phyloP scores from a whole-genome alignment of 2,329 filamentous ascomycete species.

The Venturia aucupariae region DNA sequence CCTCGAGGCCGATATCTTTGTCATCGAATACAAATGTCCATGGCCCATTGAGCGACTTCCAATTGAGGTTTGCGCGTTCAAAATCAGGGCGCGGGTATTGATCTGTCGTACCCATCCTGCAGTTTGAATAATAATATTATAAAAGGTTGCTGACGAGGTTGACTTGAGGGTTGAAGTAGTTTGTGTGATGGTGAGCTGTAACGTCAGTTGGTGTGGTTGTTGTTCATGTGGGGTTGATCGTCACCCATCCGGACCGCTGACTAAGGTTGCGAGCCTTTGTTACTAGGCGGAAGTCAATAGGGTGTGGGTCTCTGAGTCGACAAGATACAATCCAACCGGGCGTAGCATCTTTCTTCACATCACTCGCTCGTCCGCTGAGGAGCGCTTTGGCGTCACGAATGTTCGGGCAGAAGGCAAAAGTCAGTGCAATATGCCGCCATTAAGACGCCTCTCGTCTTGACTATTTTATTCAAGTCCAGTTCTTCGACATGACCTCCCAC shows the following conservation, averaged over 20 bases:
- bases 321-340: too few relatives aligned
- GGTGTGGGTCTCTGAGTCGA: too few relatives aligned
- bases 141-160: not conserved
- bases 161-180: not conserved
- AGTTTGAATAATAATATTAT: not conserved
- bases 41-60: constrained; percentile 52
- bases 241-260: not conserved
- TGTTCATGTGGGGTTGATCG: not conserved
- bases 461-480: not conserved
- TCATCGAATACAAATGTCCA: constrained; percentile 62
- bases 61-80: constrained; percentile 44
- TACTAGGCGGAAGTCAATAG: too few relatives aligned
- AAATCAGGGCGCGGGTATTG: constrained; percentile 58
- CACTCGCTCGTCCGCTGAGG: too few relatives aligned
- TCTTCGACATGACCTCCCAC: constrained; percentile 13
- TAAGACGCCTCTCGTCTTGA: too few relatives aligned
- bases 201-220: not conserved
- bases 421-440: too few relatives aligned
- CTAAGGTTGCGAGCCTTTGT: too few relatives aligned
- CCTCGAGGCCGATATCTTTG: constrained; percentile 45
- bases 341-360: too few relatives aligned
- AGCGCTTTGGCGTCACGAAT: too few relatives aligned
- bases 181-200: not conserved
- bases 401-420: too few relatives aligned
- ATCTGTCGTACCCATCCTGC: constrained; percentile 1